phyloP scores from a whole-genome alignment of 352 stramenopile genomes.

The Globisporangium paroecandrum region DNA sequence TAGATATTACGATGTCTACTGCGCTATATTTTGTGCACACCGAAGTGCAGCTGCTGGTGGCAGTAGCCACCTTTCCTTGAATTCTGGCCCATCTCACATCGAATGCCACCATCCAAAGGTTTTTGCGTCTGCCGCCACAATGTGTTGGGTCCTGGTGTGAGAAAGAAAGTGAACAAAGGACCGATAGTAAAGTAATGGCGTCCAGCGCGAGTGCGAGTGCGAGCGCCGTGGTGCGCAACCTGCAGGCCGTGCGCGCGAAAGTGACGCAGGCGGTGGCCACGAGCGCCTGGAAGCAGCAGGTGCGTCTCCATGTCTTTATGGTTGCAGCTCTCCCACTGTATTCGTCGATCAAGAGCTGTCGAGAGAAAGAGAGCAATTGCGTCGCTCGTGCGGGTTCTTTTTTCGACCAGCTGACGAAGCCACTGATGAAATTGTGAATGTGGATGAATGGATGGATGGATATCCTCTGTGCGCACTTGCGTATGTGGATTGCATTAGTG shows the following conservation, averaged over 20 bases:
- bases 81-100: not conserved
- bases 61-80: not conserved
- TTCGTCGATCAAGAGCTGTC: not conserved
- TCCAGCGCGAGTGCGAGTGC: conserved; percentile 10
- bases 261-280: conserved; percentile 55
- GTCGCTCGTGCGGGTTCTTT: not conserved
- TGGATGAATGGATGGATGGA: not conserved
- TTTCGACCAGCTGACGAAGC: too few relatives aligned
- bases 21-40: not conserved
- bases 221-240: conserved; percentile 46
- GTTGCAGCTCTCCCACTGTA: not conserved
- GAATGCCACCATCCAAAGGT: not conserved
- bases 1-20: not conserved
- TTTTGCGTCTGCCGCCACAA: not conserved
- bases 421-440: not conserved
- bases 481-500: conserved; percentile 25
- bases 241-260: conserved; percentile 56
- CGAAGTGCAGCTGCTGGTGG: not conserved
- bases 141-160: not conserved
- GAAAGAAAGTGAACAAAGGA: not conserved
- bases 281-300: conserved; percentile 46
- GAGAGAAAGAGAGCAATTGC: not conserved
- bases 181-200: conserved; percentile 5
- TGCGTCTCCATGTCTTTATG: not conserved
- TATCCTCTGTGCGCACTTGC: not conserved